Percentiles rank a stretch among this genome's conserved stretches.
Evolutionary conservation across 2,329 filamentous ascomycete species (phyloP).

Genomic region (Colletotrichum echinochloae): DNA sequence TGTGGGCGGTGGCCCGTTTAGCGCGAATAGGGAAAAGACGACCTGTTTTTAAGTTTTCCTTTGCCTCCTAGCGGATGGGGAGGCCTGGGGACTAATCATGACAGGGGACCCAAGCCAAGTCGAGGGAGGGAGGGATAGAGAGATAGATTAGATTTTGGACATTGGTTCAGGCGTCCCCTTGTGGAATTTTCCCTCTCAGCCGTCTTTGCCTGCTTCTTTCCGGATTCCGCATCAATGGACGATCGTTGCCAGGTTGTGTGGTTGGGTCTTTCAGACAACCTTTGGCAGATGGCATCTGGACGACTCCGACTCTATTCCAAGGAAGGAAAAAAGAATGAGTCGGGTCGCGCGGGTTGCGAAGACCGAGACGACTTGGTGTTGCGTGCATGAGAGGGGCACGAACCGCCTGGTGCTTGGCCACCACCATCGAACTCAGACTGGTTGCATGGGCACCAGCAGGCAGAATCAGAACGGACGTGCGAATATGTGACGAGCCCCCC

Average conservation of each 20-base stretch:
- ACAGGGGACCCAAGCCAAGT: no score
- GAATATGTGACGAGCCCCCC: constrained; percentile 9
- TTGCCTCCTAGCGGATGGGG: constrained; percentile 22
- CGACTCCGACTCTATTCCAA: not conserved
- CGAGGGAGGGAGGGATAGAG: no score
- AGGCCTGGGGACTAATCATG: not conserved
- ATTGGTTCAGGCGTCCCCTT: not conserved
- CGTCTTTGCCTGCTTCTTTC: not conserved
- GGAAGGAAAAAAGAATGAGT: no score
- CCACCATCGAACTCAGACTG: not conserved
- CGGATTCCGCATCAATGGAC: not conserved
- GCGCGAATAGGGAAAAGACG: constrained; percentile 12
- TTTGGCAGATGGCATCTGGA: not conserved
- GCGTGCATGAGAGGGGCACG: constrained; percentile 27
- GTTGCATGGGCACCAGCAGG: constrained; percentile 1
- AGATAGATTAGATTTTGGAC: not conserved
- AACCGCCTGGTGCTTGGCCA: not conserved
- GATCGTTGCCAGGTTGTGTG: not conserved
- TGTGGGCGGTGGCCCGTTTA: constrained; percentile 22
- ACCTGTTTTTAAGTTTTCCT: constrained; percentile 30
- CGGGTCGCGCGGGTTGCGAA: not conserved
- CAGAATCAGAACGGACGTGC: not conserved
- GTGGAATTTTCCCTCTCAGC: not conserved
- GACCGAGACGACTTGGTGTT: constrained; percentile 24
- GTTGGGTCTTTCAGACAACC: not conserved